Percentiles rank a stretch among this genome's conserved stretches.
Evolutionary conservation across 306 rosid genomes (phyloP).

Genomic region (Parietaria judaica): DNA sequence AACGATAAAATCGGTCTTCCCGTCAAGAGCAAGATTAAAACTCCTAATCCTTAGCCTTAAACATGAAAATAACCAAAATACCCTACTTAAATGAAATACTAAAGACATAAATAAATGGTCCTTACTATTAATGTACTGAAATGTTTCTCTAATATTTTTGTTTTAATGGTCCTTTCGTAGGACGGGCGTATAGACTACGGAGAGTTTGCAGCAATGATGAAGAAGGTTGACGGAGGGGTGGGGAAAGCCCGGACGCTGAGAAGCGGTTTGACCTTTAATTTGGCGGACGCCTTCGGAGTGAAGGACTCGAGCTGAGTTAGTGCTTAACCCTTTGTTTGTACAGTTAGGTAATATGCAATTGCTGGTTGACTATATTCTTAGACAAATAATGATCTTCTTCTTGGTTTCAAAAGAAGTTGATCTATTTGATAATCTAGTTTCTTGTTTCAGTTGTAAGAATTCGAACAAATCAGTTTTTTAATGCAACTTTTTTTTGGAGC

Average conservation of each 20-base stretch:
- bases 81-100: too few species aligned
- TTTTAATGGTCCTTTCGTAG: constrained; percentile 25
- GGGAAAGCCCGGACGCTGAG: constrained; percentile 64
- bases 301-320: constrained; percentile 33
- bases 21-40: too few species aligned
- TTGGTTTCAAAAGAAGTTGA: not conserved
- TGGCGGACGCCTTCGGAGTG: constrained; percentile 72
- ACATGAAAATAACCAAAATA: too few species aligned
- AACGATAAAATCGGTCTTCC: too few species aligned
- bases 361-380: not conserved
- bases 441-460: not conserved
- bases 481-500: too few species aligned
- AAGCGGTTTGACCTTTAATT: constrained; percentile 57
- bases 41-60: too few species aligned
- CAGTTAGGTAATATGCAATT: constrained; percentile 9
- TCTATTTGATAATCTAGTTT: not conserved
- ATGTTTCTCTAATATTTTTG: not conserved
- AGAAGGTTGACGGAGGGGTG: constrained; percentile 41
- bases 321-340: constrained; percentile 28
- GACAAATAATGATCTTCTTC: not conserved
- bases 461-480: too few species aligned
- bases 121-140: not conserved
- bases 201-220: constrained; percentile 93
- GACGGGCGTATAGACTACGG: constrained; percentile 83
- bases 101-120: too few species aligned